Conservation (phyloP, 495 filamentous ascomycete species). For the Penicillium canariense region DNA sequence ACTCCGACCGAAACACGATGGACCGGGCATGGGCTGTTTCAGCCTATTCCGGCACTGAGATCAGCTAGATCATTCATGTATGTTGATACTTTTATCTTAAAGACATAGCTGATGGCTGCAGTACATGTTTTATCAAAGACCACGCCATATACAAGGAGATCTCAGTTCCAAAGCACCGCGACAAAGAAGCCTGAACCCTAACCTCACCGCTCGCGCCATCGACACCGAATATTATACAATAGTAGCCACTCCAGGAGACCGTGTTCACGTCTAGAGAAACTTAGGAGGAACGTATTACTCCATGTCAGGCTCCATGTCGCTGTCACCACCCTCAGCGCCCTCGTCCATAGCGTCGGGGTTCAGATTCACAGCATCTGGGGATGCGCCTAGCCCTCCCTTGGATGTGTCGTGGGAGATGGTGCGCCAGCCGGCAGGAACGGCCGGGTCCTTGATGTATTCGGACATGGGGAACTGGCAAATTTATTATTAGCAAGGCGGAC, state of each 20-base stretch:
- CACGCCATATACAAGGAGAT: background rate
- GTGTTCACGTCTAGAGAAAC: background rate
- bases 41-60: no score
- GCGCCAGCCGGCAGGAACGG: constrained; percentile 63
- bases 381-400: constrained; percentile 36
- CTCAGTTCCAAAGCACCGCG: background rate
- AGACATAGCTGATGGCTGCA: background rate
- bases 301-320: constrained; percentile 42
- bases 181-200: background rate
- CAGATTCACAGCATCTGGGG: constrained; percentile 40
- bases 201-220: constrained; percentile 16
- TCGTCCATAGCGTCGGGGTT: constrained; percentile 50
- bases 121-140: background rate
- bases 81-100: no score
- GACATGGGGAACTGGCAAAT: constrained; percentile 71
- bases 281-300: constrained; percentile 13
- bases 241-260: constrained; percentile 1
- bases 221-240: constrained; percentile 27
- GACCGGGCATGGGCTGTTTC: no score
- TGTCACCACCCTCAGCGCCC: constrained; percentile 29
- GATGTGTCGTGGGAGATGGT: constrained; percentile 68
- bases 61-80: no score
- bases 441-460: constrained; percentile 75
- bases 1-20: no score
- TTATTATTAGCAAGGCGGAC: background rate